These are phyloP conservation scores for Cryptococcus hybrid DNA, from an alignment of 1,284 basidiomycete species.

Conservation along the genomic window DNA sequence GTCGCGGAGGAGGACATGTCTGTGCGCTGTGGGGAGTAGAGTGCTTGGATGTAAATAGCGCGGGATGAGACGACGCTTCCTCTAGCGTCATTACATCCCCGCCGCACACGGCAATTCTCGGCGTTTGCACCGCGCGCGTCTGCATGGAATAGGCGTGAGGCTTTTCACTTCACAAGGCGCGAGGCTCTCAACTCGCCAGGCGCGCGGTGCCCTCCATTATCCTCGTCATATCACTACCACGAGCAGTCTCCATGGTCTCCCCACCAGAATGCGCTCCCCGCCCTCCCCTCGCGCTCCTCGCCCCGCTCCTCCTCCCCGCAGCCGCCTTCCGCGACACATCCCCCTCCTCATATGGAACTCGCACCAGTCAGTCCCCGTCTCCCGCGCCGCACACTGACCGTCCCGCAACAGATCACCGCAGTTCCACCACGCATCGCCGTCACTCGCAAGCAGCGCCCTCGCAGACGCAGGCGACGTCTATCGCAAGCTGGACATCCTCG, in stretches of 20 bases:
- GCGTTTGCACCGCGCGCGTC: no score
- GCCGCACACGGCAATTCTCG: background rate
- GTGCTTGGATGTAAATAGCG: background rate
- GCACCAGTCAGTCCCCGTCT: constrained; percentile 26
- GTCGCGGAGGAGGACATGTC: background rate
- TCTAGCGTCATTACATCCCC: background rate
- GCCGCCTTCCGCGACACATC: constrained; percentile 42
- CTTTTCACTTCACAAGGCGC: no score
- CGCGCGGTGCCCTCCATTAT: no score
- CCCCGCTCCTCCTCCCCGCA: constrained; percentile 18
- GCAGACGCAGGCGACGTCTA: constrained; percentile 33
- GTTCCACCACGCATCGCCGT: no score
- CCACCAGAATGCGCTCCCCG: constrained; percentile 12
- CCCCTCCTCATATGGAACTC: constrained; percentile 42
- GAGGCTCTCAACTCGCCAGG: no score
- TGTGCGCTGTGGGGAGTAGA: background rate
- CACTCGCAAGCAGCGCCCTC: background rate
- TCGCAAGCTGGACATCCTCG: constrained; percentile 31
- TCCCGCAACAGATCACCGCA: no score
- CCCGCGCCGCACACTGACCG: no score
- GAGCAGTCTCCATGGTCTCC: no score
- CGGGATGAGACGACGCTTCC: background rate
- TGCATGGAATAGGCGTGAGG: no score
- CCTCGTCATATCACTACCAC: no score
- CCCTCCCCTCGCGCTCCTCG: constrained; percentile 6